A percentile compares a stretch with the other conserved stretches of the same genome.
Evolutionary conservation across 2,329 filamentous ascomycete genomes (phyloP).

Genomic region (Juglanconis oblonga): DNA sequence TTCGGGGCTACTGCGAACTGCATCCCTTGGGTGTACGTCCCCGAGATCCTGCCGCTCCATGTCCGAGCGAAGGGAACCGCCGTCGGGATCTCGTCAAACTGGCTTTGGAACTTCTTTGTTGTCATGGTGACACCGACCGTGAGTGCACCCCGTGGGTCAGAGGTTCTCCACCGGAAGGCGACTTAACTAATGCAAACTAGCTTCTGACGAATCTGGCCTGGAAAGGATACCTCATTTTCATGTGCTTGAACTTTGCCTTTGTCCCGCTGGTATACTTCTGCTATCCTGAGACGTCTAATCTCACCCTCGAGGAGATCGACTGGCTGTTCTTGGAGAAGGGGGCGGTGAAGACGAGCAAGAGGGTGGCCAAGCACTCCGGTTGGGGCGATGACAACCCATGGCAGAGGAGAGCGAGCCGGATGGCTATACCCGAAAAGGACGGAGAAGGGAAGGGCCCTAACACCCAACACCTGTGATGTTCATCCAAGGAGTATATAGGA

Average conservation of each 20-base stretch:
- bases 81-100: constrained; percentile 33
- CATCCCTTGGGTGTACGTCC: constrained; percentile 35
- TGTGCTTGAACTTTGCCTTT: constrained; percentile 43
- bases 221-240: constrained; percentile 53
- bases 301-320: constrained; percentile 51
- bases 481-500: too few relatives aligned
- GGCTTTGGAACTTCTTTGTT: constrained; percentile 35
- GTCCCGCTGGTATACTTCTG: constrained; percentile 42
- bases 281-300: constrained; percentile 51
- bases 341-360: constrained; percentile 12
- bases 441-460: not conserved
- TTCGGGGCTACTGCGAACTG: constrained; percentile 31
- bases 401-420: constrained; percentile 13
- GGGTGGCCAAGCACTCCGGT: constrained; percentile 11
- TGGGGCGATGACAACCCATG: constrained; percentile 15
- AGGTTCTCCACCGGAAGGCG: too few relatives aligned
- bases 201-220: constrained; percentile 45
- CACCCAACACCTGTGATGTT: too few relatives aligned
- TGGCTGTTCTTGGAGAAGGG: constrained; percentile 36
- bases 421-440: constrained; percentile 2
- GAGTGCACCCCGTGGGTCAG: too few relatives aligned
- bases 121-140: constrained; percentile 48
- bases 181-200: too few relatives aligned
- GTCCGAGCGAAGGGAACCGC: constrained; percentile 31
- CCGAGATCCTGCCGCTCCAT: constrained; percentile 33